Evolutionary conservation across 495 filamentous ascomycete species (phyloP), one percentile per base, ranked within the genome.

Genomic region (Eremomyces bilateralis): DNA sequence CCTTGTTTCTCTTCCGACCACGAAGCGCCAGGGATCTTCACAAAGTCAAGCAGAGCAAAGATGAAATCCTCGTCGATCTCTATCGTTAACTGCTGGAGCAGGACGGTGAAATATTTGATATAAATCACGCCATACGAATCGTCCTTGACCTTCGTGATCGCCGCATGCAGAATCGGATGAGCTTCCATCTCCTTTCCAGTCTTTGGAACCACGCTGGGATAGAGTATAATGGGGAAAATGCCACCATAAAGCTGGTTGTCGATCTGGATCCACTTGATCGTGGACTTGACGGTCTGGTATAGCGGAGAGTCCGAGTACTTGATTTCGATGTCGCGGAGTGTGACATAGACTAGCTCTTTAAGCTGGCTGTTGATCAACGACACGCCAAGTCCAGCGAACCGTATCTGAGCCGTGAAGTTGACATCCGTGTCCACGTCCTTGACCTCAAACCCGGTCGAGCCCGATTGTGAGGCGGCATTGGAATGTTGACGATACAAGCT

Each of bases 41-140:
- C 78, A 51, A 93, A 97, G 50, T 97, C 88, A 4, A 97, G 58
- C 45, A 97, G 69, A 13, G 88, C 85, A 47, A 90, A 88, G 40
- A 95, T 78, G 48, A 97, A 97, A 50, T 97, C 88, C 49, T 97
- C 88, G 43, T 97, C 88, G 30, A 97, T 73, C 53, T 97, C 88
- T 1, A 95, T 59, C 0, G 90, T 95, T 85, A 97, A 94, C 54
- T 97, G 81, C 54, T 97, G 88, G 32, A 97, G 56, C 18, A 97
- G 64, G 12, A 97, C 34, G 0, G 84, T 95, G 27, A 84, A 81
- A 52, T 95, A 94, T 56, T 97, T 97, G 62, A 97, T 88, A 55
- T 97, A 97, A 31, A 93, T 64, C 31, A 97, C 90, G 42, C 88
- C 88, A 45, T 94, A 95, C 2, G 84, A 90, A 51, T 97, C 85